A percentile compares a stretch with the other conserved stretches of the same genome.
phyloP scores from a whole-genome alignment of 305 asterid genomes.

The Solanum hybrid region DNA sequence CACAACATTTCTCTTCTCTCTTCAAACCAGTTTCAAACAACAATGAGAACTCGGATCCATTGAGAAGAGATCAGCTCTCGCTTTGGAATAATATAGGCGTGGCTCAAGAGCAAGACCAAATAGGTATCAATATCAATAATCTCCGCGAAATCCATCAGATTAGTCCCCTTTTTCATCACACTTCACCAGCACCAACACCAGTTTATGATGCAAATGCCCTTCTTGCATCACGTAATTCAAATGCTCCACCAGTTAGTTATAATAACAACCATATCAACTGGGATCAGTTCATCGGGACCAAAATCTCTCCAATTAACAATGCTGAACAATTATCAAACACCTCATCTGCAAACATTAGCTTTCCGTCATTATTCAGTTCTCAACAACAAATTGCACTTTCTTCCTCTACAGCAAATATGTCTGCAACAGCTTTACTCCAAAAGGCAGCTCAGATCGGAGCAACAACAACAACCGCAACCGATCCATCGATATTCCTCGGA shows the following conservation, averaged over 20 bases:
- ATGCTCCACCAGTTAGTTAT: slow-evolving; percentile 19
- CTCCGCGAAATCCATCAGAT: slow-evolving; percentile 41
- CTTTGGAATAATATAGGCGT: slow-evolving; percentile 35
- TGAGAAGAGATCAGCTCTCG: slow-evolving; percentile 23
- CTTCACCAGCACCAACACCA: slow-evolving; percentile 1
- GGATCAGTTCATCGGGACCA: slow-evolving; percentile 31
- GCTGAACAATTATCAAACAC: slow-evolving; percentile 13
- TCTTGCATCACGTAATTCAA: slow-evolving; percentile 9
- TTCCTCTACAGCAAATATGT: slow-evolving; percentile 23
- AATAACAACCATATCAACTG: slow-evolving; percentile 22
- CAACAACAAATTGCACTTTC: slow-evolving; percentile 24
- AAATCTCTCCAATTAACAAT: slow-evolving; percentile 17
- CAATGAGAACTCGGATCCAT: slow-evolving; percentile 9
- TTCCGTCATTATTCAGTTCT: slow-evolving; percentile 49
- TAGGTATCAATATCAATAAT: slow-evolving; percentile 24
- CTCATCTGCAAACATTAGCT: slow-evolving; percentile 24
- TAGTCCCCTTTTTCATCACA: slow-evolving; percentile 17
- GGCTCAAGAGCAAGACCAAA: slow-evolving; percentile 15
- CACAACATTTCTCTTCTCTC: slow-evolving; percentile 44
- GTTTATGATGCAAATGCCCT: slow-evolving; percentile 16
- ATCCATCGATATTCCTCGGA: slow-evolving; percentile 32
- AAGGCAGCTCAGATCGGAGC: slow-evolving; percentile 77
- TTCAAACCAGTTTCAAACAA: slow-evolving; percentile 32
- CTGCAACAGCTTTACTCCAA: slow-evolving; percentile 88
- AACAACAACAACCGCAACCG: slow-evolving; percentile 37